Conservation (phyloP, 306 rosid species). For the Dryas alaskensis region DNA sequence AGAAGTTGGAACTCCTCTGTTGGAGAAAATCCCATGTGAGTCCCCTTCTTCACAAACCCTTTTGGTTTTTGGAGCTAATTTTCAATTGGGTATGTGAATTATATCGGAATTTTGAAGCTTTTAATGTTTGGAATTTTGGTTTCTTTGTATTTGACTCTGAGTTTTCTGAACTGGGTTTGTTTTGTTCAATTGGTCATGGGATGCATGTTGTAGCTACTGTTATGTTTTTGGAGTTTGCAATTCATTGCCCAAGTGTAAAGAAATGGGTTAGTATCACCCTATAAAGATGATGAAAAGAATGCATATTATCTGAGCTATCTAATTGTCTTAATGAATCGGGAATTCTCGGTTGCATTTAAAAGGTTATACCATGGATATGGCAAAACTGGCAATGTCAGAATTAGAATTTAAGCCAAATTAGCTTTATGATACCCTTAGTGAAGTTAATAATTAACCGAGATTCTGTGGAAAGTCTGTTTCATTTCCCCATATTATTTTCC, state of each 20-base stretch:
- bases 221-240: background rate
- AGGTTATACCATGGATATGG: background rate
- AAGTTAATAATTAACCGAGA: background rate
- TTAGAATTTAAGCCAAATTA: background rate
- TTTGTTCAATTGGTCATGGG: slow-evolving; percentile 2
- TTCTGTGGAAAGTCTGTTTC: background rate
- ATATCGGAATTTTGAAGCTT: background rate
- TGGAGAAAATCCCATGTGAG: slow-evolving; percentile 86
- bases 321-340: background rate
- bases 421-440: background rate
- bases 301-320: background rate
- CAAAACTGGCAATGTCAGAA: background rate
- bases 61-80: background rate
- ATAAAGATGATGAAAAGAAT: background rate
- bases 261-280: background rate
- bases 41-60: background rate
- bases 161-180: background rate
- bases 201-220: background rate
- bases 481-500: background rate
- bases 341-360: background rate
- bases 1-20: slow-evolving; percentile 78
- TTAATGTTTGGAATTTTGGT: background rate
- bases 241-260: background rate
- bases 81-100: slow-evolving; percentile 23
- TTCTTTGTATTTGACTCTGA: background rate